A percentile compares a stretch with the other conserved stretches of the same genome.
Conservation (phyloP, 345 rosid genomes). For the Eucalyptus microcorys region DNA sequence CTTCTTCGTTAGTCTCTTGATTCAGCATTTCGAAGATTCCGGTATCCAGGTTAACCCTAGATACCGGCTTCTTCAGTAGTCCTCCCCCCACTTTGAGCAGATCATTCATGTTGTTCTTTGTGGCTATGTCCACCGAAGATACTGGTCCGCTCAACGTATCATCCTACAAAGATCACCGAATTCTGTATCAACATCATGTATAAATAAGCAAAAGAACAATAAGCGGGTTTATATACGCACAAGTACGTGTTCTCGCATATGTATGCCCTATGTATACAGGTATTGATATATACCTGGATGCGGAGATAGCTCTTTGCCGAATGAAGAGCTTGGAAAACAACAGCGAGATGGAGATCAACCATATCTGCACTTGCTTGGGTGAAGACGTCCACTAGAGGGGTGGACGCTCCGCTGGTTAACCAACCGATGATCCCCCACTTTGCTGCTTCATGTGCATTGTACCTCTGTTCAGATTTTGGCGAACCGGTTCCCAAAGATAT, state of each 20-base stretch:
- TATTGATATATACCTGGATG: not conserved
- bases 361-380: slow-evolving; percentile 2
- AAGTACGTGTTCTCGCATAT: not conserved
- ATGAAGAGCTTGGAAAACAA: not conserved
- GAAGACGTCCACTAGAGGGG: slow-evolving; percentile 1
- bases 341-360: not conserved
- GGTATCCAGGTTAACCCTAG: not conserved
- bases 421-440: slow-evolving; percentile 10
- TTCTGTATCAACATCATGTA: not conserved
- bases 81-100: not conserved
- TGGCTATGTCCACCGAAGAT: not conserved
- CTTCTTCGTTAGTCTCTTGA: not conserved
- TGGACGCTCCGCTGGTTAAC: not conserved
- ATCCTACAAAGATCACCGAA: not conserved
- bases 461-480: not conserved
- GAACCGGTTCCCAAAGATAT: slow-evolving; percentile 9
- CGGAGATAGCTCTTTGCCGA: not conserved
- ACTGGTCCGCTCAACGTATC: not conserved
- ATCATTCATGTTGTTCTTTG: not conserved
- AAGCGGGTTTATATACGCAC: not conserved
- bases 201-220: not conserved
- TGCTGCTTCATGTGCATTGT: not conserved
- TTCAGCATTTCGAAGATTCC: not conserved
- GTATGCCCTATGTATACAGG: not conserved
- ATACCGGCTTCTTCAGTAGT: not conserved